Evolutionary conservation across 306 rosid species (phyloP), one percentile per base, ranked within the genome.

Genomic region (Vigna mungo): DNA sequence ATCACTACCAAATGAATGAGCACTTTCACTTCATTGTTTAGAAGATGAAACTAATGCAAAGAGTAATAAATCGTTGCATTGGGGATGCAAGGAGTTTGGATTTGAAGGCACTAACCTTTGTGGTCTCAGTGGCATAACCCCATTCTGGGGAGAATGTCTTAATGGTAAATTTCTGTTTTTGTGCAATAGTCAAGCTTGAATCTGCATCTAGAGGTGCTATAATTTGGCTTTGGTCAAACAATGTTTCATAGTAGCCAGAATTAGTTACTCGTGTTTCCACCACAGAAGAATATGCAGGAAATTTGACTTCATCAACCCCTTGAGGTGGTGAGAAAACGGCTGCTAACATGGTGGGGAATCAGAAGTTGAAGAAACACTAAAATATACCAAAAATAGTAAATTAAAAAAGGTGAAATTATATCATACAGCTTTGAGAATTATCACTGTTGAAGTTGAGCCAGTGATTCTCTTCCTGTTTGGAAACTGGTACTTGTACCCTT

Each of bases 111-210:
- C 85, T 74, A 78, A 95, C 99, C 97, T 95, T 95, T 14, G 97
- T 91, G 17, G 84, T 63, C 82, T 89, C 97, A 18, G 86, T 83
- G 80, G 94, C 86, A 86, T 79, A 90, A 65, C 98, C 93, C 94
- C 96, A 90, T 76, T 85, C 99, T 53, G 99, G 99, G 30, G 93
- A 90, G 82, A 96, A 80, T 77, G 87, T 89, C 72, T 15, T 87
- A 70, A 96, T 89, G 17, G 91, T 77, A 84, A 92, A 96, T 72
- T 86, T 96, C 84, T 89, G 97, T 52, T 86, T 75, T 81, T 88
- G 94, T 71, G 92, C 86, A 41, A 88, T 78, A 11, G 93, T 92
- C 89, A 92, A 88, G 78, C 82, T 88, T 70, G 90, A 67, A 71
- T 79, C 86, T 44, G 85, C 74, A 53, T 77, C 89, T 71, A 81